These are phyloP conservation scores for Mycena pura DNA, from an alignment of 768 basidiomycete species.

Conservation along the genomic window DNA sequence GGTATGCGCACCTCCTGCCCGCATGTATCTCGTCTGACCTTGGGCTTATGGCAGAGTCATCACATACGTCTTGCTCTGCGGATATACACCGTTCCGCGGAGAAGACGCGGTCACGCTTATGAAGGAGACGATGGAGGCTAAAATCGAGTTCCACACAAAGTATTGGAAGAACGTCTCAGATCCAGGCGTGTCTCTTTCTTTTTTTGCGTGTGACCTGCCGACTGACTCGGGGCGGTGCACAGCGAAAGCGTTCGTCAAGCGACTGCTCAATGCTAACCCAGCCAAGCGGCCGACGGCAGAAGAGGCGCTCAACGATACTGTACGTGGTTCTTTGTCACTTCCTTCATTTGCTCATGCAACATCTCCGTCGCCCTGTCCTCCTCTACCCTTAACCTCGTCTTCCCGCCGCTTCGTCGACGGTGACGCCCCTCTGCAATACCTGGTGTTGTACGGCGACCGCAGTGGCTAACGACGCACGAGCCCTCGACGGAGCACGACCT, in stretches of 20 bases:
- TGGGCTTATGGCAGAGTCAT: slow-evolving; percentile 67
- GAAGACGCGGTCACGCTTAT: slow-evolving; percentile 78
- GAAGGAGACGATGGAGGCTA: slow-evolving; percentile 84
- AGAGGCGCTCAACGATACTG: slow-evolving; percentile 72
- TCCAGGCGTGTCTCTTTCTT: slow-evolving; percentile 57
- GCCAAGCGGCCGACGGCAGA: slow-evolving; percentile 72
- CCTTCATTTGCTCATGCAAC: background rate
- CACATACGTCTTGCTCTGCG: slow-evolving; percentile 93
- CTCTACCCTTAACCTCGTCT: background rate
- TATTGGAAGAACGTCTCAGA: slow-evolving; percentile 93
- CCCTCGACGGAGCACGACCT: slow-evolving; percentile 80
- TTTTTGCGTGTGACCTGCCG: background rate
- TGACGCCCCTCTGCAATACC: no score
- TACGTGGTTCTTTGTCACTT: slow-evolving; percentile 40
- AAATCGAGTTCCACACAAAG: slow-evolving; percentile 89
- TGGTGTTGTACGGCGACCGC: no score
- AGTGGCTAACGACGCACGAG: slow-evolving; percentile 79
- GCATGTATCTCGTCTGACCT: background rate
- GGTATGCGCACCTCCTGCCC: slow-evolving; percentile 53
- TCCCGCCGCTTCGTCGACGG: no score
- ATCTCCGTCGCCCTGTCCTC: background rate
- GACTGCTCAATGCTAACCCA: slow-evolving; percentile 76
- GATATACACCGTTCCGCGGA: slow-evolving; percentile 93
- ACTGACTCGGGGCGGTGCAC: slow-evolving; percentile 1
- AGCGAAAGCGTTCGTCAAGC: slow-evolving; percentile 88